phyloP scores from a whole-genome alignment of 352 stramenopile genomes.

The Phytophthora kernoviae region DNA sequence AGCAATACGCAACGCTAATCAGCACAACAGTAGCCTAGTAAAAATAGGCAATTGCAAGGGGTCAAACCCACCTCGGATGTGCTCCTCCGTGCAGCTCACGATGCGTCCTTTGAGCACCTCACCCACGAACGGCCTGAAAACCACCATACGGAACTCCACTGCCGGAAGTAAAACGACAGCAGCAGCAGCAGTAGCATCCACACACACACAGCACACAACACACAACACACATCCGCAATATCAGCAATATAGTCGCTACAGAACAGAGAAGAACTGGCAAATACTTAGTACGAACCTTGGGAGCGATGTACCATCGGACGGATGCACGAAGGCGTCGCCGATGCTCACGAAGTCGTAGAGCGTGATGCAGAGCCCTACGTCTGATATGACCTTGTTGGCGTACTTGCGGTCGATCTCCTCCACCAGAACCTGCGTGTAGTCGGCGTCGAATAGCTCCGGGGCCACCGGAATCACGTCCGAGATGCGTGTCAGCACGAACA shows the following conservation, averaged over 20 bases:
- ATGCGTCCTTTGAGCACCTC: slow-evolving; percentile 90
- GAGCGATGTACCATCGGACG: slow-evolving; percentile 88
- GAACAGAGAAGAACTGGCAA: neutral
- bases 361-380: slow-evolving; percentile 88
- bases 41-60: neutral
- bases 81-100: slow-evolving; percentile 88
- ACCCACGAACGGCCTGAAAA: slow-evolving; percentile 88
- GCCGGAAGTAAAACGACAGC: neutral
- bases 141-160: slow-evolving; percentile 91
- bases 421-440: slow-evolving; percentile 86
- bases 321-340: slow-evolving; percentile 84
- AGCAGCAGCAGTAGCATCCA: neutral
- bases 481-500: slow-evolving; percentile 88
- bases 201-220: no score
- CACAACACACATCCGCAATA: neutral
- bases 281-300: slow-evolving; percentile 39
- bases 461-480: slow-evolving; percentile 87
- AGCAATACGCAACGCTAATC: neutral
- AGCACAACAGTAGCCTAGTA: neutral
- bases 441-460: slow-evolving; percentile 77
- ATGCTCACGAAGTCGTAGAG: slow-evolving; percentile 91
- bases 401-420: slow-evolving; percentile 93
- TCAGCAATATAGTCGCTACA: neutral
- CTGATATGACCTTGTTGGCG: slow-evolving; percentile 89
- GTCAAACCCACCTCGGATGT: slow-evolving; percentile 66